phyloP scores from a whole-genome alignment of 2,329 filamentous ascomycete species.

The Aureobasidium sp. region DNA sequence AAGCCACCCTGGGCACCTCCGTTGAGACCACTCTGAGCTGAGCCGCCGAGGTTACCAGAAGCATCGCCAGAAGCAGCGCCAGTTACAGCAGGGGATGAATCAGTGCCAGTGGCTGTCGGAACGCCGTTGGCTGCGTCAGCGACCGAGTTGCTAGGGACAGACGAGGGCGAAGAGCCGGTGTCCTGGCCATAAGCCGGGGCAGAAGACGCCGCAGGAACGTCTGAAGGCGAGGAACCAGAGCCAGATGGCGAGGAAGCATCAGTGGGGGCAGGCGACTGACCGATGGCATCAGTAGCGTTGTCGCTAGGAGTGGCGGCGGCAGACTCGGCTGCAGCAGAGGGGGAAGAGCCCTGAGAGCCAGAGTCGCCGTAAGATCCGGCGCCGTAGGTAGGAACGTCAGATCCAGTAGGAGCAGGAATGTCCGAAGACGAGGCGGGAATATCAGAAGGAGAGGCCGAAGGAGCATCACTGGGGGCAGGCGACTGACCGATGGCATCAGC shows the following conservation, averaged over 20 bases:
- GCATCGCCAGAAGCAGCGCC: neutral
- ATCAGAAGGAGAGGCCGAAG: neutral
- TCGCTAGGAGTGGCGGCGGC: neutral
- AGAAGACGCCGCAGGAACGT: neutral
- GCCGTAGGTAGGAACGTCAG: neutral
- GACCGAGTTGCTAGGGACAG: constrained; percentile 15
- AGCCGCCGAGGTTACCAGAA: neutral
- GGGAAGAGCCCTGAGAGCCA: neutral
- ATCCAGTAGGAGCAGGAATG: neutral
- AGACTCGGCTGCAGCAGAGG: constrained; percentile 10
- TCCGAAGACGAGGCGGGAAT: too few species aligned
- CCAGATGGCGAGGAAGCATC: neutral
- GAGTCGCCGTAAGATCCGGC: neutral
- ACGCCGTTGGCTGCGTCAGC: constrained; percentile 39
- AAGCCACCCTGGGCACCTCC: neutral
- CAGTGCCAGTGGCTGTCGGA: constrained; percentile 25
- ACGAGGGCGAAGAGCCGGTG: neutral
- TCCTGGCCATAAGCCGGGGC: neutral
- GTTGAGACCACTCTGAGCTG: constrained; percentile 20
- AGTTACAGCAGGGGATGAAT: constrained; percentile 32
- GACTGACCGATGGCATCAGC: neutral
- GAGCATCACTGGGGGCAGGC: neutral
- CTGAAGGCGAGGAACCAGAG: neutral
- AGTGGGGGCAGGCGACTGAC: neutral
- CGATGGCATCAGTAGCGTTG: neutral